Base-by-base conservation (phyloP, 768 basidiomycete genomes). In the Daedaleopsis sinensis region DNA sequence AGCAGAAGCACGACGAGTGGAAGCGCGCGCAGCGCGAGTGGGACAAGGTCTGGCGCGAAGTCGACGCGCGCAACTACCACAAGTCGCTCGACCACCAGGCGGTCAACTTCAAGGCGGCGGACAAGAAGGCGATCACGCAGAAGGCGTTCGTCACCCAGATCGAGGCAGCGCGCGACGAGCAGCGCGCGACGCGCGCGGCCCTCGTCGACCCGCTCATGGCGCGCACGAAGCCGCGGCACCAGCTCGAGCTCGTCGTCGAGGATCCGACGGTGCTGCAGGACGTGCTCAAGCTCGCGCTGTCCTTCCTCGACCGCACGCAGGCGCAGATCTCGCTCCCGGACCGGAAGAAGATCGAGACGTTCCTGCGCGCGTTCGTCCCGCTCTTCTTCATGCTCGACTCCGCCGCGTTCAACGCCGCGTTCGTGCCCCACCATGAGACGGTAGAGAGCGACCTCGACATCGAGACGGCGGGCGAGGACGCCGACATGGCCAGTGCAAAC, bases 21-120 rank as follows among this genome's bases (percentile, higher is more conserved):
- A 97, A 95, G 76, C 84, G 94, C 21, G 96, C 94, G 18, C 94
- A 97, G 73, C 76, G 94, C 55, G 97, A 97, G 76, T 99, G 97
- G 97, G 98, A 98, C 77, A 93, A 96, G 73, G 91, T 98, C 54
- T 99, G 97, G 97, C 79, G 96, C 53, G 96, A 97, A 76, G 93
- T 96, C 32, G 94, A 98, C 68, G 92, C 93, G 27, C 83, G 92
- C 67, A 98, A 98, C 76, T 98, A 92, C 71, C 84, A 88, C 76
- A 95, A 94, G 79, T 90, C 91, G 55, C 82, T 98, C 68, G 96
- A 99, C 72, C 93, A 96, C 69, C 94, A 96, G 72, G 92, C 88
- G 10, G 90, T 96, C 71, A 83, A 84, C 52, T 98, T 96, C 85
- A 96, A 95, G 79, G 80, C 84, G 38, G 83, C 82, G 39, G 97